A percentile compares a stretch with the other conserved stretches of the same genome.
These are phyloP conservation scores for Nicotiana tabacum DNA, from an alignment of 257 asterid genomes.

Conservation along the genomic window DNA sequence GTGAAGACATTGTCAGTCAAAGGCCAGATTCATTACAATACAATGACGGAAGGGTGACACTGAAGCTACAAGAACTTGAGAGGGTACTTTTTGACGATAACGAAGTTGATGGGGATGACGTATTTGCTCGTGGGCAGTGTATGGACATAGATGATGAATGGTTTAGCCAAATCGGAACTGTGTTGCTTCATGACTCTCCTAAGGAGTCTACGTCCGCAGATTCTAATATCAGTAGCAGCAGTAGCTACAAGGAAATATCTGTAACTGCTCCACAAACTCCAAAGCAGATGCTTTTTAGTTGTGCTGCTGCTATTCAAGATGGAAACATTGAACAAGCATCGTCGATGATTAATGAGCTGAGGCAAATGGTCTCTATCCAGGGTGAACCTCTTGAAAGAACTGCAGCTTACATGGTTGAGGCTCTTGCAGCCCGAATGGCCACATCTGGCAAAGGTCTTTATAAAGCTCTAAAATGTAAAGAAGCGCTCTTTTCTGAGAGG, in stretches of 20 bases:
- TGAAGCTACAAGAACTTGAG: slow-evolving; percentile 85
- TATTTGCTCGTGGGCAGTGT: slow-evolving; percentile 12
- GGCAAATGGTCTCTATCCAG: slow-evolving; percentile 72
- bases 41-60: slow-evolving; percentile 51
- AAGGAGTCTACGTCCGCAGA: slow-evolving; percentile 63
- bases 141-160: slow-evolving; percentile 54
- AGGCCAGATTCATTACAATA: slow-evolving; percentile 41
- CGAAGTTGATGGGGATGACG: slow-evolving; percentile 16
- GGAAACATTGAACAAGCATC: slow-evolving; percentile 50
- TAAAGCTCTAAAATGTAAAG: slow-evolving; percentile 77
- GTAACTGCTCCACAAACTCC: slow-evolving; percentile 32
- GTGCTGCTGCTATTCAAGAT: slow-evolving; percentile 64
- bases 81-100: slow-evolving; percentile 65
- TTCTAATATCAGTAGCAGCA: slow-evolving; percentile 47
- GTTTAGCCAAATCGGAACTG: slow-evolving; percentile 23
- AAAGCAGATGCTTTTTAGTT: slow-evolving; percentile 62
- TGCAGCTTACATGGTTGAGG: slow-evolving; percentile 97
- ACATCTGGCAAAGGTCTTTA: slow-evolving; percentile 89
- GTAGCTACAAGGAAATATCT: slow-evolving; percentile 37
- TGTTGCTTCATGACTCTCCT: slow-evolving; percentile 52
- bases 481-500: slow-evolving; percentile 62
- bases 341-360: slow-evolving; percentile 49
- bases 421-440: slow-evolving; percentile 81
- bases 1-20: slow-evolving; percentile 26
- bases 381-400: slow-evolving; percentile 84